phyloP scores from a whole-genome alignment of 768 basidiomycete species.

The Hygrocybe punicea region DNA sequence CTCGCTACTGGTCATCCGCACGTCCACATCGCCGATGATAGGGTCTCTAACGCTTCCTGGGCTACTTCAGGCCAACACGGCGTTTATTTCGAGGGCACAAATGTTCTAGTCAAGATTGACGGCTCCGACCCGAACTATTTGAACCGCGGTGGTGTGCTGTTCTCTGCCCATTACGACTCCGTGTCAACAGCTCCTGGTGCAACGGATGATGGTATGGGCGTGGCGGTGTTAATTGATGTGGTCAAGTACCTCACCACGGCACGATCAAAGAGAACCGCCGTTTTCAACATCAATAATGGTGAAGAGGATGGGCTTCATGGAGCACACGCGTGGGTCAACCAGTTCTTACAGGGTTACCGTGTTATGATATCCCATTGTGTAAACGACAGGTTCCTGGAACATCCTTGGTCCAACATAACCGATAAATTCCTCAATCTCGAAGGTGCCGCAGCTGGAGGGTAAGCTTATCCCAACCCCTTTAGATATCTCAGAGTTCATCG shows the following conservation, averaged over 20 bases:
- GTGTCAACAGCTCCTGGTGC: conserved; percentile 72
- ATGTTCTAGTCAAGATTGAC: conserved; percentile 45
- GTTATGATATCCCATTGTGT: not conserved
- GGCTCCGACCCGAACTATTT: conserved; percentile 34
- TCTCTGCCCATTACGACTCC: conserved; percentile 82
- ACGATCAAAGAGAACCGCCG: conserved; percentile 53
- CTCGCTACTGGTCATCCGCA: conserved; percentile 44
- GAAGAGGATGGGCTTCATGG: conserved; percentile 78
- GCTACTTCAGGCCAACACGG: conserved; percentile 8
- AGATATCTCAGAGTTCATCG: not conserved
- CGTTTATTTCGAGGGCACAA: conserved; percentile 52
- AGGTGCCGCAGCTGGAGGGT: conserved; percentile 79
- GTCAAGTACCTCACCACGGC: conserved; percentile 52
- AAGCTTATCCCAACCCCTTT: conserved; percentile 15
- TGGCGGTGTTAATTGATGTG: conserved; percentile 63
- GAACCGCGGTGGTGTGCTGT: conserved; percentile 50
- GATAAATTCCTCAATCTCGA: conserved; percentile 78
- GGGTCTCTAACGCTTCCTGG: conserved; percentile 47
- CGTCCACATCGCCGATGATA: conserved; percentile 52
- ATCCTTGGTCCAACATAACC: conserved; percentile 68
- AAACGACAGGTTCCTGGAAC: conserved; percentile 56
- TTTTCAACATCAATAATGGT: conserved; percentile 86
- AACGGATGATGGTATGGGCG: conserved; percentile 76
- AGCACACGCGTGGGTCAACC: conserved; percentile 51
- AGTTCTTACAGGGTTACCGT: not conserved